Percentiles rank a stretch among this genome's conserved stretches.
Conservation (phyloP, 2,329 filamentous ascomycete species). For the Trichoderma arundinaceum region DNA sequence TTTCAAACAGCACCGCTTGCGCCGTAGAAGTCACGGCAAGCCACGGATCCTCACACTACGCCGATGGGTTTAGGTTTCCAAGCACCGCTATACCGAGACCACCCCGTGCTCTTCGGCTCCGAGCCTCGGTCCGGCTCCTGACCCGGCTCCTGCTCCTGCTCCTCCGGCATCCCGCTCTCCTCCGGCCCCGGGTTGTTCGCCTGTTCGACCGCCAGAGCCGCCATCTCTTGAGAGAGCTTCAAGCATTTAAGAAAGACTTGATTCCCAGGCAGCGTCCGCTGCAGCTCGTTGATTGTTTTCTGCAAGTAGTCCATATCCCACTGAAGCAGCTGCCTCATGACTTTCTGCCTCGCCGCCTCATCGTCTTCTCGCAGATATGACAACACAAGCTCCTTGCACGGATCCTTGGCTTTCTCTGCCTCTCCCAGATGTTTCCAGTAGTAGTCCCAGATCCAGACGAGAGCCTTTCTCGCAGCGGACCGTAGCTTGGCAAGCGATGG, state of each 20-base stretch:
- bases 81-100: conserved; percentile 56
- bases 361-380: conserved; percentile 48
- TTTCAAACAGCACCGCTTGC: background rate
- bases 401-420: conserved; percentile 33
- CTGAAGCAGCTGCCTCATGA: conserved; percentile 42
- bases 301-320: conserved; percentile 49
- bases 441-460: conserved; percentile 86
- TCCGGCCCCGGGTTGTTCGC: conserved; percentile 30
- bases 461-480: conserved; percentile 69
- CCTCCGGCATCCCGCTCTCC: conserved; percentile 23
- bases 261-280: conserved; percentile 50
- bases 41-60: conserved; percentile 48
- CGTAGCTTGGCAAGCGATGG: conserved; percentile 77
- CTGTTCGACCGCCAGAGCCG: conserved; percentile 35
- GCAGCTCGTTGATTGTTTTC: conserved; percentile 48
- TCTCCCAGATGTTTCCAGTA: conserved; percentile 71
- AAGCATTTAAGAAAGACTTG: conserved; percentile 52
- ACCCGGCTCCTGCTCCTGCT: background rate
- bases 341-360: conserved; percentile 37
- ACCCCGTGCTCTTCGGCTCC: conserved; percentile 43
- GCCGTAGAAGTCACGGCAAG: background rate
- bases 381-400: conserved; percentile 47
- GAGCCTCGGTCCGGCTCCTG: conserved; percentile 12
- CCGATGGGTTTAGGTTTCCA: conserved; percentile 67
- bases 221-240: conserved; percentile 51